A percentile compares a stretch with the other conserved stretches of the same genome.
Conservation (phyloP, 1,284 basidiomycete species). For the Dichomitus squalens region DNA sequence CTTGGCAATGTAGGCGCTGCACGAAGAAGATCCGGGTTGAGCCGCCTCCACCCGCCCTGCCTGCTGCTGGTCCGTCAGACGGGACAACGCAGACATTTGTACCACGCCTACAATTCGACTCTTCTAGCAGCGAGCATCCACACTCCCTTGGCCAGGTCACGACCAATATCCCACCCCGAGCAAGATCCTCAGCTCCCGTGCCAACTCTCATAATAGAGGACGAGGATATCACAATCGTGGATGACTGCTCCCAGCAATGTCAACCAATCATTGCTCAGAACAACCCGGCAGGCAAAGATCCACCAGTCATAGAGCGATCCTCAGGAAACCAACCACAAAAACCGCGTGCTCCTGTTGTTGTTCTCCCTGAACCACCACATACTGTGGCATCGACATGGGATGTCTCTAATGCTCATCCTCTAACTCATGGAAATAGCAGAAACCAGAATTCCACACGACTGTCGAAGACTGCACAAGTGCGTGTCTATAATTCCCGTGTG, state of each 20-base stretch:
- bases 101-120: neutral
- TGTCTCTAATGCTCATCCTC: no score
- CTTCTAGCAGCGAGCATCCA: neutral
- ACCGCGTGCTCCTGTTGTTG: neutral
- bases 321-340: no score
- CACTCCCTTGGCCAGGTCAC: no score
- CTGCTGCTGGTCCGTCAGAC: neutral
- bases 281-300: neutral
- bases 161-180: neutral
- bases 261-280: neutral
- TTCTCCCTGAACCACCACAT: neutral
- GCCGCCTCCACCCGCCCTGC: neutral
- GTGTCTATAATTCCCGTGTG: no score
- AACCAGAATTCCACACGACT: neutral
- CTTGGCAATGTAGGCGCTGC: constrained; percentile 19
- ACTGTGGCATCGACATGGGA: neutral
- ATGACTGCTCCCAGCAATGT: neutral
- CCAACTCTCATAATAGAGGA: neutral
- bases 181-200: neutral
- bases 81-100: neutral
- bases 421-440: neutral
- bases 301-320: neutral
- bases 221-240: constrained; percentile 5
- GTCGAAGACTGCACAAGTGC: neutral
- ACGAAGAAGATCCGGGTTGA: constrained; percentile 13